Evolutionary conservation across 768 basidiomycete genomes (phyloP).

Genomic region (Pisolithus microcarpus): DNA sequence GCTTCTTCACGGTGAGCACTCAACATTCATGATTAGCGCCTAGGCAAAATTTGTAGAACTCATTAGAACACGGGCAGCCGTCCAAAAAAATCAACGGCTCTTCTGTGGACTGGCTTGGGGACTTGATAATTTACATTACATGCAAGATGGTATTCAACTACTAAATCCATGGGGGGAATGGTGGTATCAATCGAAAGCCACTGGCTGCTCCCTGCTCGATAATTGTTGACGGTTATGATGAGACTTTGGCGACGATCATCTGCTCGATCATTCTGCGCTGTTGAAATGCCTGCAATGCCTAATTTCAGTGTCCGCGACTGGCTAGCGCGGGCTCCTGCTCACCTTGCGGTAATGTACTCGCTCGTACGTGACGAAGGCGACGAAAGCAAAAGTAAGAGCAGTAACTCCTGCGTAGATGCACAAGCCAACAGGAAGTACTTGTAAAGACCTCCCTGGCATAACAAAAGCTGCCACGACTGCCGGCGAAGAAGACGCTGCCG

Average conservation of each 20-base stretch:
- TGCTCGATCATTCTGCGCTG: conserved; percentile 65
- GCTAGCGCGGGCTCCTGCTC: conserved; percentile 13
- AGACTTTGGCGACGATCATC: background rate
- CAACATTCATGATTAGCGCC: too few species aligned
- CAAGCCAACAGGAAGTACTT: conserved; percentile 76
- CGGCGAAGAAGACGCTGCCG: conserved; percentile 23
- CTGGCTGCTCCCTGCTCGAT: too few species aligned
- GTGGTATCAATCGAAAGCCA: too few species aligned
- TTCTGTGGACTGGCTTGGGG: too few species aligned
- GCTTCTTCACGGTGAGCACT: background rate
- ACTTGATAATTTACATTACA: too few species aligned
- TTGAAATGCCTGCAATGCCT: conserved; percentile 53
- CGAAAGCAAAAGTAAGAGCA: conserved; percentile 72
- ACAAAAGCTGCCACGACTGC: conserved; percentile 36
- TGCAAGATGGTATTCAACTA: too few species aligned
- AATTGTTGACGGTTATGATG: too few species aligned
- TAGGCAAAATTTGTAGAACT: too few species aligned
- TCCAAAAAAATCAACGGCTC: too few species aligned
- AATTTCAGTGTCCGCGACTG: too few species aligned
- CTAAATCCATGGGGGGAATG: too few species aligned
- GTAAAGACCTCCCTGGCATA: conserved; percentile 66
- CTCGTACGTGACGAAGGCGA: conserved; percentile 82
- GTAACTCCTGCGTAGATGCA: conserved; percentile 83
- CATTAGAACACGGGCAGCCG: too few species aligned
- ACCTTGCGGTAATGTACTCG: conserved; percentile 83